A percentile compares a stretch with the other conserved stretches of the same genome.
These are phyloP conservation scores for Wickerhamomyces bovis DNA, from an alignment of 805 yeast genomes.

Conservation along the genomic window DNA sequence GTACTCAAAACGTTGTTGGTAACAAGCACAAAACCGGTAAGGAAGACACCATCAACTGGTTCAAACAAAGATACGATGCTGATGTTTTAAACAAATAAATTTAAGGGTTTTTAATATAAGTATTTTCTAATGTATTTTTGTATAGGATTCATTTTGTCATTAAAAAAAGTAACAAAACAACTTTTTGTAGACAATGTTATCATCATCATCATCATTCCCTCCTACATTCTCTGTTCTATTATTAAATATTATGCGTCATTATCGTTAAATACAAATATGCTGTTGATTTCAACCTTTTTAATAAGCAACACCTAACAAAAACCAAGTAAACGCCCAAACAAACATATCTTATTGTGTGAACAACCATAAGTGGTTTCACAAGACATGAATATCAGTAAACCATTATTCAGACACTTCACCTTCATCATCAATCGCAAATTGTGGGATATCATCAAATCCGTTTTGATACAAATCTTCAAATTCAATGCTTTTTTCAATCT, in stretches of 20 bases:
- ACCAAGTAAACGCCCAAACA: background rate
- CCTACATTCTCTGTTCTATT: background rate
- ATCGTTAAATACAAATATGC: background rate
- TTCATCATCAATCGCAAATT: constrained; percentile 20
- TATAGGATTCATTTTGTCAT: background rate
- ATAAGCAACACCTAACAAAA: background rate
- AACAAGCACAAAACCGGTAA: constrained; percentile 85
- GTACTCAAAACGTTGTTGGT: constrained; percentile 84
- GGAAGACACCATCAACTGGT: constrained; percentile 96
- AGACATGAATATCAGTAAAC: background rate
- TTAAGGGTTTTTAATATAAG: background rate
- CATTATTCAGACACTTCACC: constrained; percentile 26
- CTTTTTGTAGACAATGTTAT: too few species aligned
- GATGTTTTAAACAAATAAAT: constrained; percentile 79
- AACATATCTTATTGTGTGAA: background rate
- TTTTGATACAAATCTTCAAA: constrained; percentile 22
- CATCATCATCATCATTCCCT: too few species aligned
- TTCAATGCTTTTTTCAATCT: constrained; percentile 26
- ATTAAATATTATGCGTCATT: background rate
- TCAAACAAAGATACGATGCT: constrained; percentile 99
- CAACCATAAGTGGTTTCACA: background rate
- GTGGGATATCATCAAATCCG: constrained; percentile 19
- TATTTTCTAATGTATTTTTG: background rate
- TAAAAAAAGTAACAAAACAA: too few species aligned
- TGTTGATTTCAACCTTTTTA: background rate